Conservation (phyloP, 1,284 basidiomycete genomes). For the Heterobasidion occidentale region DNA sequence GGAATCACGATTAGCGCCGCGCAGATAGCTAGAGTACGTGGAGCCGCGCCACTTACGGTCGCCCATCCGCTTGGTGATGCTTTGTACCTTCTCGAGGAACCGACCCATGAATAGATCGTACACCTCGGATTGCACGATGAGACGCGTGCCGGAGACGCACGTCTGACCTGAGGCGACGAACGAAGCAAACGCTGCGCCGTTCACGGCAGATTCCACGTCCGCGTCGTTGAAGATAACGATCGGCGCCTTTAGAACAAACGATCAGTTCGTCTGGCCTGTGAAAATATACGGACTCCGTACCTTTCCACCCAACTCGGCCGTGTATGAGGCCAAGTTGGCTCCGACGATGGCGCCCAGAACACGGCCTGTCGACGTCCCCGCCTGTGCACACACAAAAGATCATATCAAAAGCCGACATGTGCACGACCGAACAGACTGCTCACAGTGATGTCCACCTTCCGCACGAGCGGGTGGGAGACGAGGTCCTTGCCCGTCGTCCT, state of each 20-base stretch:
- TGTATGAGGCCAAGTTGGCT: constrained; percentile 61
- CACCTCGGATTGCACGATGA: constrained; percentile 61
- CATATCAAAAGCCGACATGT: too few relatives aligned
- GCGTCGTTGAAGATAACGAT: constrained; percentile 74
- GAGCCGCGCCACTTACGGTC: constrained; percentile 38
- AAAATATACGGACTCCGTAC: constrained; percentile 22
- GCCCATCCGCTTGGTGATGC: constrained; percentile 64
- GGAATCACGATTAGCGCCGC: constrained; percentile 1
- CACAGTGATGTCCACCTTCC: constrained; percentile 80
- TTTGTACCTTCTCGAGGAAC: constrained; percentile 55
- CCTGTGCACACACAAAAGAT: constrained; percentile 31
- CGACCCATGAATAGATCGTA: constrained; percentile 58
- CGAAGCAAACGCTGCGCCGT: constrained; percentile 74
- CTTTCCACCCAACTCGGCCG: constrained; percentile 79
- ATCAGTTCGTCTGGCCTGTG: neutral
- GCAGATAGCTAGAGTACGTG: neutral
- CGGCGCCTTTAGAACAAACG: constrained; percentile 44
- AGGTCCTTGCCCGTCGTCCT: constrained; percentile 54
- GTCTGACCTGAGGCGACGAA: constrained; percentile 84
- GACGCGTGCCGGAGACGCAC: constrained; percentile 71
- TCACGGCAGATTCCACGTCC: constrained; percentile 60
- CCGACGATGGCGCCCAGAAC: constrained; percentile 65
- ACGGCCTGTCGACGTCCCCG: constrained; percentile 70
- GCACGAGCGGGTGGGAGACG: constrained; percentile 53
- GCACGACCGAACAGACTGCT: constrained; percentile 14